Evolutionary conservation across 495 filamentous ascomycete species (phyloP).

Genomic region (Penicillium riverlandense): DNA sequence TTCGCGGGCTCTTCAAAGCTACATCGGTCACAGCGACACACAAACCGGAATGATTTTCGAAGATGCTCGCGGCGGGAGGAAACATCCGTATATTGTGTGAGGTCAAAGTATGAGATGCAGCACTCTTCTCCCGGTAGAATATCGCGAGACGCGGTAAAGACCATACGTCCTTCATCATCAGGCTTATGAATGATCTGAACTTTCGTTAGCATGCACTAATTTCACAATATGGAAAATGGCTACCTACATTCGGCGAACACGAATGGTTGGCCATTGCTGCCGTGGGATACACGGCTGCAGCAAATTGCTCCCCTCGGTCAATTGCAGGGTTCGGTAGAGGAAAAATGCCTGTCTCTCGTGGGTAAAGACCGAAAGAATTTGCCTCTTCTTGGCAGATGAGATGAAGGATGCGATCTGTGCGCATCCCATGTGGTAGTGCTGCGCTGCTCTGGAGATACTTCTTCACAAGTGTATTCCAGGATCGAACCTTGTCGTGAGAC

Average conservation of each 20-base stretch:
- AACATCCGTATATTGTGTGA: conserved; percentile 16
- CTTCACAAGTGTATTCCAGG: conserved; percentile 27
- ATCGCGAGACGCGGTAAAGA: conserved; percentile 27
- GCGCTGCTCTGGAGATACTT: conserved; percentile 24
- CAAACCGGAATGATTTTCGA: conserved; percentile 23
- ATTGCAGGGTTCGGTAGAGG: conserved; percentile 8
- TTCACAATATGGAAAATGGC: background rate
- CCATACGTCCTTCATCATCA: conserved; percentile 27
- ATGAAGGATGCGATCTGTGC: conserved; percentile 13
- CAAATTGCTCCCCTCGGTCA: conserved; percentile 31
- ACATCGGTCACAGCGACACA: conserved; percentile 27
- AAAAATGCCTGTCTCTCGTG: conserved; percentile 26
- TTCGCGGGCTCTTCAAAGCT: conserved; percentile 14
- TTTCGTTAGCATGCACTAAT: background rate
- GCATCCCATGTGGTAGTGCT: conserved; percentile 17
- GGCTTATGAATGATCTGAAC: conserved; percentile 29
- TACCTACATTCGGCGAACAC: conserved; percentile 30
- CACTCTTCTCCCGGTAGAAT: conserved; percentile 32
- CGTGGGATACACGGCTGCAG: conserved; percentile 30
- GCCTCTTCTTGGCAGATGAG: conserved; percentile 34
- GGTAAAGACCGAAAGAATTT: conserved; percentile 36
- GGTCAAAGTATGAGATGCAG: conserved; percentile 35
- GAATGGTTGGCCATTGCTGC: conserved; percentile 35
- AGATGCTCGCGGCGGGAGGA: conserved; percentile 22
- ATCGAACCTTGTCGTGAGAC: conserved; percentile 24